Conservation (phyloP, 1,139 yeast species). For the Citeromyces hawaiiensis region DNA sequence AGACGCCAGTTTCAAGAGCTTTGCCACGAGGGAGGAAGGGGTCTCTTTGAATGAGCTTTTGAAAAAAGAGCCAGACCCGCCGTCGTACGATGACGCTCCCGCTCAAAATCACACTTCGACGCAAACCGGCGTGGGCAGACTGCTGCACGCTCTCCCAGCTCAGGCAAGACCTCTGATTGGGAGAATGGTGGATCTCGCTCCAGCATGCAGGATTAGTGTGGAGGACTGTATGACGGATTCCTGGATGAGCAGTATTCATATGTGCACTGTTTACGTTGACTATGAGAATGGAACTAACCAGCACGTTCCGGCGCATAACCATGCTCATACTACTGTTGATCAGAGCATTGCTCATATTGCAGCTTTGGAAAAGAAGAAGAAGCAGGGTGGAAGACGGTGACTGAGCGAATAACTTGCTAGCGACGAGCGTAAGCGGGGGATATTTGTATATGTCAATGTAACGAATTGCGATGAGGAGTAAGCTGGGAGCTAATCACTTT, state of each 20-base stretch:
- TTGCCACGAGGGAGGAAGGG: slow-evolving; percentile 34
- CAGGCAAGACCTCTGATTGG: slow-evolving; percentile 55
- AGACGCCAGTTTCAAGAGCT: slow-evolving; percentile 78
- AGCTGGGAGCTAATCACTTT: no score
- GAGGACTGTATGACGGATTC: slow-evolving; percentile 72
- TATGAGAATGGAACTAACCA: slow-evolving; percentile 18
- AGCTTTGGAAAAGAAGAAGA: slow-evolving; percentile 69
- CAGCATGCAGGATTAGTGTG: slow-evolving; percentile 75
- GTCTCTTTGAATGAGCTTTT: slow-evolving; percentile 19
- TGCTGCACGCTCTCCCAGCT: slow-evolving; percentile 55
- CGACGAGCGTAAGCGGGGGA: no score
- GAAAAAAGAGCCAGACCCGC: slow-evolving; percentile 19
- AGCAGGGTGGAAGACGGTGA: slow-evolving; percentile 16
- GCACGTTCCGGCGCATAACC: slow-evolving; percentile 20
- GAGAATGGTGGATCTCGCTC: slow-evolving; percentile 70
- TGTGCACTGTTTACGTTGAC: slow-evolving; percentile 41
- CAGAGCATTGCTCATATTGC: slow-evolving; percentile 95
- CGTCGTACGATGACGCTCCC: slow-evolving; percentile 10
- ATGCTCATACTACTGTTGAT: slow-evolving; percentile 78
- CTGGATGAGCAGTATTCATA: slow-evolving; percentile 55
- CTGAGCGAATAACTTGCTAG: no score
- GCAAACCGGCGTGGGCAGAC: slow-evolving; percentile 57
- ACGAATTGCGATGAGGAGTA: no score
- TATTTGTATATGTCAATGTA: no score
- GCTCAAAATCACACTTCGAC: slow-evolving; percentile 30